Percentiles rank a stretch among this genome's conserved stretches.
Evolutionary conservation across 1,284 basidiomycete genomes (phyloP).

Genomic region (Trametes sp.): DNA sequence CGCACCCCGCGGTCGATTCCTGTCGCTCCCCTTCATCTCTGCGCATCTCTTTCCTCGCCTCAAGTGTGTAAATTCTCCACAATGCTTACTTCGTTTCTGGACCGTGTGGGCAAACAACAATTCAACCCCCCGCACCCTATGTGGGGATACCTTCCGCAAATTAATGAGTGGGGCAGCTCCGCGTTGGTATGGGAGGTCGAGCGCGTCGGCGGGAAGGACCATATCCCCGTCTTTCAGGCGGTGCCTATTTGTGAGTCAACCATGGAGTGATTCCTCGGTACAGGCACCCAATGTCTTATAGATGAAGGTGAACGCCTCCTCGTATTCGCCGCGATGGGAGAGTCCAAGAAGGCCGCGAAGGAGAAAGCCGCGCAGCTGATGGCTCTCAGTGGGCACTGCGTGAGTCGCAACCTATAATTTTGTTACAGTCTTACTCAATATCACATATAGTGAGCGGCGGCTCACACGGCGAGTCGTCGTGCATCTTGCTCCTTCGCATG

Average conservation of each 20-base stretch:
- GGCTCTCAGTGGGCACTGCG: slow-evolving; percentile 38
- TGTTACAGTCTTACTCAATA: not conserved
- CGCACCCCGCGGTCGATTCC: too few relatives aligned
- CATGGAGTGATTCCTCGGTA: not conserved
- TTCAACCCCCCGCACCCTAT: slow-evolving; percentile 28
- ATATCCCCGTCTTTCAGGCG: slow-evolving; percentile 32
- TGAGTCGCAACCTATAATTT: slow-evolving; percentile 27
- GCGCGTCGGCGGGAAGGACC: slow-evolving; percentile 29
- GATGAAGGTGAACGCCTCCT: slow-evolving; percentile 23
- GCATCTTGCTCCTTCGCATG: too few relatives aligned
- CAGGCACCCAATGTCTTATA: not conserved
- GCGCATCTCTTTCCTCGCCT: too few relatives aligned
- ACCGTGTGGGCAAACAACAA: slow-evolving; percentile 19
- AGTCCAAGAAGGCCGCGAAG: slow-evolving; percentile 33
- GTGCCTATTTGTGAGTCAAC: slow-evolving; percentile 29
- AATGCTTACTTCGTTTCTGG: slow-evolving; percentile 33
- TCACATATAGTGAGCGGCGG: too few relatives aligned
- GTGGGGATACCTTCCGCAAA: slow-evolving; percentile 38
- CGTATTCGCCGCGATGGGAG: slow-evolving; percentile 15
- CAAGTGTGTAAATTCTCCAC: too few relatives aligned
- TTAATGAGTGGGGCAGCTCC: slow-evolving; percentile 35
- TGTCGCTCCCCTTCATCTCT: too few relatives aligned
- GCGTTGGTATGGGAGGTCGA: slow-evolving; percentile 28
- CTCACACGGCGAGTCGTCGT: too few relatives aligned
- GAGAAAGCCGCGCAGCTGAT: slow-evolving; percentile 33